Base-by-base conservation (phyloP, 1,139 yeast species). In the Pneumocystis canis region DNA sequence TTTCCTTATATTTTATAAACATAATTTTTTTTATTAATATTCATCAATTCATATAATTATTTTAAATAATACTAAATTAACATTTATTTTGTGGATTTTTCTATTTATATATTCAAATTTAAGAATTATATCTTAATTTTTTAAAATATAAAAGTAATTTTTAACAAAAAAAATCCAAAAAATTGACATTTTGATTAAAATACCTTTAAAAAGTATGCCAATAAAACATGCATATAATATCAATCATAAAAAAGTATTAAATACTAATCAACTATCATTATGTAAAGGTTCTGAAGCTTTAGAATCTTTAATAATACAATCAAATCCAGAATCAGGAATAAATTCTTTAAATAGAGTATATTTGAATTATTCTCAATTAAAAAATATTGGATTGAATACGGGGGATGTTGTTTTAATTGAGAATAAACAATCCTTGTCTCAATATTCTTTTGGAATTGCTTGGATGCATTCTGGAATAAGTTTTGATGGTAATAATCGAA, bases 1-100 rank as follows among this genome's bases (percentile, higher is more conserved):
- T 73, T 87, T 69, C 95, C 95, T 16, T 82, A 71, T 67, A 64
- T 83, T 40, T 71, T 75, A 58, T 80, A 71, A 67, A 30, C n/a
- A 54, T 28, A 14, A 30, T 25, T 18, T 54, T 2, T 25, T 58
- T 31, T 41, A 20, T 41, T 41, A 20, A 41, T 41, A 9, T 20
- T 37, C 14, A 14, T 16, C 11, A 41, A 39, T 20, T 20, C 20
- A 47, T 25, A 25, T 5, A 18, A 20, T 14, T 6, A 6, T 40
- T 20, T 40, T 20, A 40, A 7, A 31, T n/a, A 39, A 14, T 58
- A 2, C 16, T 40, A 28, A 14, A 14, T 14, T 53, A 32, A 59
- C 16, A 53, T 11, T 35, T 39, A 18, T 56, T 7, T 6, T n/a
- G n/a, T n/a, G n/a, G n/a, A 56, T 35, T 35, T 35, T 11, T 35